phyloP scores from a whole-genome alignment of 768 basidiomycete genomes.

The Boletus reticulatus region DNA sequence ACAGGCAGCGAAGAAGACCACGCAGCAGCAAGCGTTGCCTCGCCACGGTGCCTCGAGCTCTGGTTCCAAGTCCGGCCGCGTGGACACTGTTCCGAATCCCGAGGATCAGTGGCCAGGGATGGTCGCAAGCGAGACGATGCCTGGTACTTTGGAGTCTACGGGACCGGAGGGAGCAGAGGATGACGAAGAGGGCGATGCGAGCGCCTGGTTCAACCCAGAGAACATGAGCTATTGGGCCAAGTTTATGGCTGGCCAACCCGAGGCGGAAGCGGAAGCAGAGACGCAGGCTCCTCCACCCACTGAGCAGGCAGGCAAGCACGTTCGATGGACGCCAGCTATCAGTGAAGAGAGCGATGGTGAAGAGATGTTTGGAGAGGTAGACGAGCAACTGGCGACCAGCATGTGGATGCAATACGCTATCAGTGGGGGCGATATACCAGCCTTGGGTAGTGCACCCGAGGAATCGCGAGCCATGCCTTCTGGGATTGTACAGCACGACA shows the following conservation, averaged over 20 bases:
- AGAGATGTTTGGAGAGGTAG: constrained; percentile 14
- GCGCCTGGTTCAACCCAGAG: constrained; percentile 25
- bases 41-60: constrained; percentile 6
- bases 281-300: neutral
- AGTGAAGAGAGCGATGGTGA: constrained; percentile 24
- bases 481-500: constrained; percentile 4
- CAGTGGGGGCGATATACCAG: constrained; percentile 22
- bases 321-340: constrained; percentile 24
- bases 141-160: constrained; percentile 4
- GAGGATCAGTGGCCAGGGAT: constrained; percentile 7
- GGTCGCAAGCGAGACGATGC: neutral
- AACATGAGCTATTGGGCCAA: constrained; percentile 29
- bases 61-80: constrained; percentile 10
- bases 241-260: constrained; percentile 20
- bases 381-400: constrained; percentile 14
- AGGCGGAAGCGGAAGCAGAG: constrained; percentile 1
- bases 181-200: constrained; percentile 21
- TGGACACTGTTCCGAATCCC: constrained; percentile 14
- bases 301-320: constrained; percentile 18
- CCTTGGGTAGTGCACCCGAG: constrained; percentile 2
- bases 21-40: constrained; percentile 7
- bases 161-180: constrained; percentile 8
- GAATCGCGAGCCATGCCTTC: neutral
- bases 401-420: constrained; percentile 34
- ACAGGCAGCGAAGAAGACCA: constrained; percentile 16